Evolutionary conservation across 192 early-diverging fungal genomes (phyloP).

Genomic region (Podochytrium sp.): DNA sequence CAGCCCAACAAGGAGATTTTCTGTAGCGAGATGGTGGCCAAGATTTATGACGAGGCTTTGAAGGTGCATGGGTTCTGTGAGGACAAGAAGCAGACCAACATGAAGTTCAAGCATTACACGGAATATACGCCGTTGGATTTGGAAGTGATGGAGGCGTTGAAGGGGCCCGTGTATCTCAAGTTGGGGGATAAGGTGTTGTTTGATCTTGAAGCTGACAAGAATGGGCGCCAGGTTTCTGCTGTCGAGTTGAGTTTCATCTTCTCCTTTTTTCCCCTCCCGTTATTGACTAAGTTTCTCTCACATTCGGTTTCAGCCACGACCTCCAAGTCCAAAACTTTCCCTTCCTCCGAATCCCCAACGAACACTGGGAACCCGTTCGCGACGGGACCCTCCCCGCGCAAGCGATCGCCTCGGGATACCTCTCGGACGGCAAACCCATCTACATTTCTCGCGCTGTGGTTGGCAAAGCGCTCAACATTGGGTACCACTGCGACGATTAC

Average conservation of each 20-base stretch:
- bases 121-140: constrained; percentile 34
- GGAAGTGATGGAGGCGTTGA: constrained; percentile 21
- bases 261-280: neutral
- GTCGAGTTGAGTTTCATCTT: constrained; percentile 18
- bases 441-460: constrained; percentile 4
- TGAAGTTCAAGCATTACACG: neutral
- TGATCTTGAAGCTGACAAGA: neutral
- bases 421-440: constrained; percentile 4
- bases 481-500: neutral
- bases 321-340: constrained; percentile 10
- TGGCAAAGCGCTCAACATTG: constrained; percentile 3
- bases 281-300: neutral
- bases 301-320: neutral
- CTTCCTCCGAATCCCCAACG: constrained; percentile 1
- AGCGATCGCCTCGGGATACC: constrained; percentile 1
- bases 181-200: constrained; percentile 1
- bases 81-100: neutral
- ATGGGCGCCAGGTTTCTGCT: neutral
- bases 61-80: constrained; percentile 15
- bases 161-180: neutral
- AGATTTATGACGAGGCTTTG: constrained; percentile 4
- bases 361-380: constrained; percentile 2
- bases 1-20: constrained; percentile 15
- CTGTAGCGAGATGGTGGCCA: constrained; percentile 30
- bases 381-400: neutral